Evolutionary conservation across 2,329 filamentous ascomycete species (phyloP).

Genomic region (Aspergillus fischeri): DNA sequence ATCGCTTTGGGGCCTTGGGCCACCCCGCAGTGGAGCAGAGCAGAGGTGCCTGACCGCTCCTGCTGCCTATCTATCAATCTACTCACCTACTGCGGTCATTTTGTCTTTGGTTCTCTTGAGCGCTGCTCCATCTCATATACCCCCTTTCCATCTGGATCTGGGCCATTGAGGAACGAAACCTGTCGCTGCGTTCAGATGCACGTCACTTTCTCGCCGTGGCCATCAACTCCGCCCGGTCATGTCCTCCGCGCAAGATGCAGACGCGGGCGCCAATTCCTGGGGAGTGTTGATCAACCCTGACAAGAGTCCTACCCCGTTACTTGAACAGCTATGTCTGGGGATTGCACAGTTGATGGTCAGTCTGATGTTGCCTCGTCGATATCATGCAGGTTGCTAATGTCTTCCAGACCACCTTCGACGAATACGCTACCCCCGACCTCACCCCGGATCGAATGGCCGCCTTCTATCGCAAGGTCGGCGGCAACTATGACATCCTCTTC

Average conservation of each 20-base stretch:
- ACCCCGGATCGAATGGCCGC: constrained; percentile 68
- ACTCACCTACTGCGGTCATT: neutral
- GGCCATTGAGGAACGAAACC: constrained; percentile 9
- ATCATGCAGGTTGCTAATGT: constrained; percentile 7
- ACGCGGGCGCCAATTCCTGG: constrained; percentile 46
- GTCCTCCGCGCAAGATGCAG: constrained; percentile 23
- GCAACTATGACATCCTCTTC: constrained; percentile 76
- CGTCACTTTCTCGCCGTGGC: constrained; percentile 6
- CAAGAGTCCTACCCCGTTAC: constrained; percentile 63
- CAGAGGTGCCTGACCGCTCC: constrained; percentile 4
- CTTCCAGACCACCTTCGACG: constrained; percentile 28
- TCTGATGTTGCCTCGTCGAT: constrained; percentile 11
- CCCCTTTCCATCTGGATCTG: too few species aligned
- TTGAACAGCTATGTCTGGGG: constrained; percentile 65
- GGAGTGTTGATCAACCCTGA: constrained; percentile 61
- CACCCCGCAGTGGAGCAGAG: neutral
- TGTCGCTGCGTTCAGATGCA: constrained; percentile 13
- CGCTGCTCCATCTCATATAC: neutral
- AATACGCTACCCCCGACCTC: constrained; percentile 32
- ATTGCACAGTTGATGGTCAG: constrained; percentile 69
- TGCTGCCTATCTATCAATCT: neutral
- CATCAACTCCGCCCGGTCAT: constrained; percentile 20
- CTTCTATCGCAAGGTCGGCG: constrained; percentile 71
- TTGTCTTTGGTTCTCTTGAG: neutral
- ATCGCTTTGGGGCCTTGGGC: neutral